These are phyloP conservation scores for Elaeagnus macrophylla DNA, from an alignment of 306 rosid species.

Conservation along the genomic window DNA sequence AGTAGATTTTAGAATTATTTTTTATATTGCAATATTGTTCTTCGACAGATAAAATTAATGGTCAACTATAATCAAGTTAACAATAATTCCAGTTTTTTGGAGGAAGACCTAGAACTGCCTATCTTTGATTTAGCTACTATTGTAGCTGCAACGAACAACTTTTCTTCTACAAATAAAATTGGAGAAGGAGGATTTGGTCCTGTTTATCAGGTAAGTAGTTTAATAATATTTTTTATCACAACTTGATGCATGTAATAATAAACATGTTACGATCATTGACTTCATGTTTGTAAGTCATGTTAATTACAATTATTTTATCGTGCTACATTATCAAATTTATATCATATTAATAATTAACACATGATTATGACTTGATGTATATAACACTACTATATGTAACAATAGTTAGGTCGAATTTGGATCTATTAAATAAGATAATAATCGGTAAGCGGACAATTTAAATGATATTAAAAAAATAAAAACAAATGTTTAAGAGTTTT, in stretches of 20 bases:
- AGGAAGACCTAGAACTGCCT: constrained; percentile 5
- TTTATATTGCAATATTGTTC: background rate
- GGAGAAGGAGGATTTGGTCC: constrained; percentile 16
- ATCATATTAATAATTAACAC: no score
- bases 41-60: background rate
- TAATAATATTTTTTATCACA: background rate
- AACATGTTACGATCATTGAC: background rate
- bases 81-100: background rate
- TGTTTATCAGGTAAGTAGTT: constrained; percentile 3
- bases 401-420: background rate
- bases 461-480: no score
- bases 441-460: no score
- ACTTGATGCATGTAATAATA: background rate
- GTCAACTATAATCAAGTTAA: background rate
- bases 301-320: background rate
- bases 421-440: no score
- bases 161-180: constrained; percentile 3
- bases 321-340: no score
- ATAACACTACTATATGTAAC: no score
- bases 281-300: background rate
- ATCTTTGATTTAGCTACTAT: constrained; percentile 8
- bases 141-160: constrained; percentile 6
- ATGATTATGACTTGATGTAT: no score
- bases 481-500: no score
- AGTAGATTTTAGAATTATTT: background rate